phyloP scores from a whole-genome alignment of 2,329 filamentous ascomycete species.

The Passalora sequoiae region DNA sequence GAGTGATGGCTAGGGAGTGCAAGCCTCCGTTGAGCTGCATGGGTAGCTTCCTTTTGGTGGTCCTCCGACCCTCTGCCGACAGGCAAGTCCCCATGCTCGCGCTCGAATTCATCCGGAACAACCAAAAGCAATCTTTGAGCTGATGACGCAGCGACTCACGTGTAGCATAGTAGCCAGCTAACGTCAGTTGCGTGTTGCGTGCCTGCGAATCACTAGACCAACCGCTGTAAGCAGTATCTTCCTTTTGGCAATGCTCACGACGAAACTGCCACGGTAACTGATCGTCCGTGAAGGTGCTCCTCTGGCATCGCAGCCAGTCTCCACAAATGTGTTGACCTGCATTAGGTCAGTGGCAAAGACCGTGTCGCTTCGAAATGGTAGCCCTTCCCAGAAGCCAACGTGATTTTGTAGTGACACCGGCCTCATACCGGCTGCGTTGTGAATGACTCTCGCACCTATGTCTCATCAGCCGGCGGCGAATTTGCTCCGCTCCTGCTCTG shows the following conservation, averaged over 20 bases:
- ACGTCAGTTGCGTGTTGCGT: neutral
- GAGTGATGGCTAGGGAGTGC: neutral
- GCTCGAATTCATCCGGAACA: conserved; percentile 1
- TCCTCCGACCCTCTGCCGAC: conserved; percentile 4
- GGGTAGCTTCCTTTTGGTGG: conserved; percentile 4
- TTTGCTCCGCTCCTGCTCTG: too few species aligned
- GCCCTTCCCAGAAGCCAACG: too few species aligned
- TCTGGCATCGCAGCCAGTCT: too few species aligned
- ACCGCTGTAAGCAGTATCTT: too few species aligned
- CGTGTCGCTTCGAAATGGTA: neutral
- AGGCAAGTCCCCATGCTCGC: conserved; percentile 6
- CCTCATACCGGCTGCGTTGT: too few species aligned
- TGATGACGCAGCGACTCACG: conserved; percentile 4
- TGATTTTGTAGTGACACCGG: too few species aligned
- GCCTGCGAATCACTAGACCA: neutral
- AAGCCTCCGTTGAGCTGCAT: conserved; percentile 3
- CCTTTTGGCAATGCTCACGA: too few species aligned
- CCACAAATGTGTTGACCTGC: neutral
- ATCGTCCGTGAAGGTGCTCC: too few species aligned
- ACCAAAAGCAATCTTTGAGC: conserved; percentile 8
- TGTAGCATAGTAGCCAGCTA: too few species aligned
- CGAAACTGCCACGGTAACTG: too few species aligned
- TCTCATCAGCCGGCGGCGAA: too few species aligned
- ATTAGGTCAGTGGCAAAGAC: conserved; percentile 1
- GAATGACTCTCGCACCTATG: too few species aligned